Evolutionary conservation across 805 yeast genomes (phyloP), one percentile per base, ranked within the genome.

Genomic region (Ogataea philodendri): DNA sequence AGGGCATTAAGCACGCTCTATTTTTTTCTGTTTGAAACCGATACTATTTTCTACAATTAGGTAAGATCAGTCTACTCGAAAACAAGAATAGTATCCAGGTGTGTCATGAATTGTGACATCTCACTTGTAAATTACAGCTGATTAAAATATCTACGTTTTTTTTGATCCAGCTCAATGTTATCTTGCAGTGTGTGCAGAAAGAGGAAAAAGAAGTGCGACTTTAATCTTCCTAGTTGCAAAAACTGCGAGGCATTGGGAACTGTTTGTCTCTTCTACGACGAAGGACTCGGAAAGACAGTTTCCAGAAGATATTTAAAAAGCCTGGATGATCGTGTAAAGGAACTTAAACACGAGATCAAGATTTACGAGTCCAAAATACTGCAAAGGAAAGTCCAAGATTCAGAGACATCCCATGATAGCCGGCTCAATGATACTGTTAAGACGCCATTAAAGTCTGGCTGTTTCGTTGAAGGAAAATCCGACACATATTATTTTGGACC

Each of bases 191-290:
- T 42, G 5, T 46, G 53, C 35, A 37, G 36, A 14, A 46, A 46
- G 30, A 26, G 51, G 11, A 48, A 46, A 32, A 48, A 48, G 34
- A 48, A 42, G 29, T 48, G 53, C 25, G 51, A 48, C 23, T 41
- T 42, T 15, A 35, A 37, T 6, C 25, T 48, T 3, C 53, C 51
- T 9, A 42, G 45, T 15, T 48, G 51, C 21, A 42, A 40, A 13
- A 41, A 46, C 23, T 46, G 52, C 34, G 30, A 33, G 13, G 10
- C 43, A 2, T 42, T 42, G 45, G 52, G 52, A n/a, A 33, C 44
- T 4, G 38, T 42, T 5, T 48, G 51, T 31, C 44, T 37, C 17
- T 48, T 35, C 17, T 45, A 42, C 22, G 53, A 48, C 28, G 51
- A 46, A 31, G 51, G 51, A 7, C 27, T 48, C 1, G 48, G 46